phyloP scores from a whole-genome alignment of 2,329 filamentous ascomycete genomes.

The Dothideomycetes sp. region DNA sequence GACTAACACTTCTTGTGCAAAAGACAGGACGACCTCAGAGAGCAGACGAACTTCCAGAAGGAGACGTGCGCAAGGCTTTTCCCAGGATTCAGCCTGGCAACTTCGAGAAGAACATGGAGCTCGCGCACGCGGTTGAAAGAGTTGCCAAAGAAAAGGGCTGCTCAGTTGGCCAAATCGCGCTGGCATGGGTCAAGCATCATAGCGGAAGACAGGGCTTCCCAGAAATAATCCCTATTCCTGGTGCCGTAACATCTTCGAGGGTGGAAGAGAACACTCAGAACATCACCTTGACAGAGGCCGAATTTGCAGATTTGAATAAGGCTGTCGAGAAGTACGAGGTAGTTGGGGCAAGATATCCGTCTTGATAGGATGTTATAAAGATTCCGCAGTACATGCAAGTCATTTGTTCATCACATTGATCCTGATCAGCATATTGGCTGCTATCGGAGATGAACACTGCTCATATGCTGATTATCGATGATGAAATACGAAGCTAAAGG shows the following conservation, averaged over 20 bases:
- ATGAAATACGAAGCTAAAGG: no score
- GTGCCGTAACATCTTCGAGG: conserved; percentile 45
- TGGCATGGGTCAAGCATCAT: conserved; percentile 50
- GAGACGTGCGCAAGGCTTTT: conserved; percentile 34
- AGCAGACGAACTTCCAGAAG: conserved; percentile 44
- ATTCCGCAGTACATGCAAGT: no score
- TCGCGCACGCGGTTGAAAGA: conserved; percentile 47
- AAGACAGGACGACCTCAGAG: conserved; percentile 33
- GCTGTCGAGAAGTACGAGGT: no score
- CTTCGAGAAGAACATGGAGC: conserved; percentile 54
- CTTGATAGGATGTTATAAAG: no score
- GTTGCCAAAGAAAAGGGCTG: conserved; percentile 49
- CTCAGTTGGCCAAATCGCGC: conserved; percentile 53
- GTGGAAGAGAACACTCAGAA: conserved; percentile 57
- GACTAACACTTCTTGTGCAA: no score
- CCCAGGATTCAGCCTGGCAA: conserved; percentile 55
- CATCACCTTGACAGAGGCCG: no score
- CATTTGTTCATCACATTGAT: no score
- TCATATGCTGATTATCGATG: no score
- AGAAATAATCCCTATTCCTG: conserved; percentile 55
- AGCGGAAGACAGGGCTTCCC: conserved; percentile 43
- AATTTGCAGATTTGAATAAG: no score
- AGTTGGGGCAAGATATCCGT: no score
- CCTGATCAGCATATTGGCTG: no score
- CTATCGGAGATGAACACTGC: no score